Evolutionary conservation across 140 eudicot genomes (phyloP).

Genomic region (Ambrosia hybrid): DNA sequence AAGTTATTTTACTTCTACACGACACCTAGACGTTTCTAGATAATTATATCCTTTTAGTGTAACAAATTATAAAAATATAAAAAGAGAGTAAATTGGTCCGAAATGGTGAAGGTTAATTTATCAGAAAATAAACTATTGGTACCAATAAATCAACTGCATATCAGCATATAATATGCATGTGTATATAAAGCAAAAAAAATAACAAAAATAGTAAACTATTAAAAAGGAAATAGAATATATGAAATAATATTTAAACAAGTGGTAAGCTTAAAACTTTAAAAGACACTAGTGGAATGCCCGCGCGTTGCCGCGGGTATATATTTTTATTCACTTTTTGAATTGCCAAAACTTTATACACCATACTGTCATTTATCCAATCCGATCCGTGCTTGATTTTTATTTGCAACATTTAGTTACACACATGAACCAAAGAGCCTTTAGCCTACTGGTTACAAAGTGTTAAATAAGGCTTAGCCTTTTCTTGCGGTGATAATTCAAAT

Average conservation of each 20-base stretch:
- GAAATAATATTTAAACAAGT: neutral
- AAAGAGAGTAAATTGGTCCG: neutral
- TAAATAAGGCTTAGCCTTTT: too few species aligned
- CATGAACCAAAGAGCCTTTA: too few species aligned
- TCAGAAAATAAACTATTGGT: neutral
- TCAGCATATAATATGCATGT: neutral
- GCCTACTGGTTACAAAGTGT: too few species aligned
- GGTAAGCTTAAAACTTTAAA: neutral
- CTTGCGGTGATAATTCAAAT: too few species aligned
- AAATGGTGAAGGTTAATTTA: neutral
- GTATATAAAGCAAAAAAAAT: neutral
- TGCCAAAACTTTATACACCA: too few species aligned
- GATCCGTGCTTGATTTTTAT: too few species aligned
- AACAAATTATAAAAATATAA: too few species aligned
- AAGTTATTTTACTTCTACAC: neutral
- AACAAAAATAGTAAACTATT: neutral
- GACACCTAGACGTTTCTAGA: neutral
- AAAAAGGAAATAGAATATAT: neutral
- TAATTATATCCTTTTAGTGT: neutral
- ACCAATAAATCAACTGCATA: neutral
- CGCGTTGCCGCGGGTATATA: too few species aligned
- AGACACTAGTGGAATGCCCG: too few species aligned
- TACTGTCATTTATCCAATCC: too few species aligned
- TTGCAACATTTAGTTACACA: too few species aligned
- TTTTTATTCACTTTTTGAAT: too few species aligned